Base-by-base conservation (phyloP, 2,329 filamentous ascomycete genomes). In the Xylariaceae sp. region DNA sequence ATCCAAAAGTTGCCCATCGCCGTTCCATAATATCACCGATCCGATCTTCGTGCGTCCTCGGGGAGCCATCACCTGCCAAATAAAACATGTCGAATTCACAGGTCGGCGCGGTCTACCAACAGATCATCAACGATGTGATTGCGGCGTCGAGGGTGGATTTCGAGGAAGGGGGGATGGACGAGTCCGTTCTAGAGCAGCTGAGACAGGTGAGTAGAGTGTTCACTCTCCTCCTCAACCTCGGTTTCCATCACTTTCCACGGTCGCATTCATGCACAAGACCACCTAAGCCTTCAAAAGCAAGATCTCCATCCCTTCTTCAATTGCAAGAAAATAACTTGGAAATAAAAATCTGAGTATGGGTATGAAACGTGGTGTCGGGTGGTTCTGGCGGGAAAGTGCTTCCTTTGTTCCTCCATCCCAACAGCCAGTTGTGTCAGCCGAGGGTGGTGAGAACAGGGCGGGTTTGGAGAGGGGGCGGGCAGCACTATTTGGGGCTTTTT, bases 101-200 rank as follows among this genome's bases (percentile, higher is more conserved):
- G 12, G 76, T 80, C 70, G 92, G 92, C 57, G 68, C 70, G 51
- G 83, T 97, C 58, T 98, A 96, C 65, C 73, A 81, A 64, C 69
- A 74, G 56, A 81, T 85, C 63, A 85, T 85, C 59, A 73, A 83
- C 47, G 87, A 92, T 68, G 88, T 98, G 61, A 87, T 97, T 65
- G 83, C 90, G 54, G 84, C 85, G 52, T 96, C 90, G 58, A 78
- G 86, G 59, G 85, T 90, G 59, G 92, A 97, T 66, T 97, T 98
- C 62, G 92, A 98, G 64, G 92, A 98, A 68, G 88, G 84, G 54
- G 92, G 92, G 55, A 84, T 97, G 50, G 88, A 94, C 55, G 84
- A 90, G 62, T 72, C 78, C 53, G 90, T 90, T 36, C 70, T 98
- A 56, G 80, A 90, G 52, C 87, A 95, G 63, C 71, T 98, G 72